Evolutionary conservation across 2,329 filamentous ascomycete genomes (phyloP), one percentile per base, ranked within the genome.

Genomic region (Chaetomium strumarium): DNA sequence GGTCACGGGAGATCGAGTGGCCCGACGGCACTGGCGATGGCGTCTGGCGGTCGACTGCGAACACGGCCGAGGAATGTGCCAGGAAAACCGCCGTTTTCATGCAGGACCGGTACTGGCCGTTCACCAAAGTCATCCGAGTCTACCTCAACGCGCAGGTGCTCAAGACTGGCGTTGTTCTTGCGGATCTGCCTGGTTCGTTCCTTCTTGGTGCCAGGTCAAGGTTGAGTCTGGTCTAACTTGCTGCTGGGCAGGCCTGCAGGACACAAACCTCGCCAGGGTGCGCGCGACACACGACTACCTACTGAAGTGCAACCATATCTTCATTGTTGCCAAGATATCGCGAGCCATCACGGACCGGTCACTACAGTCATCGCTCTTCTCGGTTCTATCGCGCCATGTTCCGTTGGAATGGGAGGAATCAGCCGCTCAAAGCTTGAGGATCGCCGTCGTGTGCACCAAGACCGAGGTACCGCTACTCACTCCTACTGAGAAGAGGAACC

Each of bases 281-380:
- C 34, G 44, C 44, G 44, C 44, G 17, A 46, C 44, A 12, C 44
- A 46, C 44, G 34, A 46, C 11, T 46, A 46, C 20, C 44, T 46
- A 34, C n/a, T 39, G 13, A n/a, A 17, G 12, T 46, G 44, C 44
- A 38, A 46, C 20, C 44, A 46, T 34, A 38, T 46, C 44, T 38
- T 46, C 8, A 38, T 46, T n/a, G 44, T 46, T 7, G 31, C 44
- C 44, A 46, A 46, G 8, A 46, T 46, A 20, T 30, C 34, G 6
- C 44, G 44, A 29, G 44, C 44, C 13, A 39, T 46, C 20, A 46
- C 44, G 9, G 44, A 46, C 42, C 42, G 13, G 16, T 44, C 42
- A 19, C 30, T 44, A 10, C 42, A 34, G 30, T 44, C 42, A 10
- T 44, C 42, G 16, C 42, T 44, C 30, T 44, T 44, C 24, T 34